A percentile compares a stretch with the other conserved stretches of the same genome.
Conservation (phyloP, 306 rosid genomes). For the Calophaca sinica region DNA sequence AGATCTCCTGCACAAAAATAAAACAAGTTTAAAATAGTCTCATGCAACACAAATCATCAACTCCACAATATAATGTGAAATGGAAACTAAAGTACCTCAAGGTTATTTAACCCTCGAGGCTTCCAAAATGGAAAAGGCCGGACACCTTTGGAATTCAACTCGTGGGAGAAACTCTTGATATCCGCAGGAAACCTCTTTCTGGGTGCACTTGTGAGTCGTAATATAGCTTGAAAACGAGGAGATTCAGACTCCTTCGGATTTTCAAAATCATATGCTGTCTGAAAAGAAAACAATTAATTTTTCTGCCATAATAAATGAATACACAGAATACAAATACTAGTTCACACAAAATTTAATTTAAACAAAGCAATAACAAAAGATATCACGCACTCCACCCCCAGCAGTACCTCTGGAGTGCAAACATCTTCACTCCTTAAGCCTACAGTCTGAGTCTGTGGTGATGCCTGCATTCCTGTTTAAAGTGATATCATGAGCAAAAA, state of each 20-base stretch:
- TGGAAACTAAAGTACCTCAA: slow-evolving; percentile 69
- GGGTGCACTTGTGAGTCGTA: slow-evolving; percentile 95
- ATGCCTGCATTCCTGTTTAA: slow-evolving; percentile 65
- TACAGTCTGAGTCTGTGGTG: slow-evolving; percentile 66
- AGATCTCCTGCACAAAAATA: slow-evolving; percentile 74
- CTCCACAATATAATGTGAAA: slow-evolving; percentile 34
- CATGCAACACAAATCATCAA: slow-evolving; percentile 39
- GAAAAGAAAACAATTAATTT: slow-evolving; percentile 48
- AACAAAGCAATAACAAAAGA: slow-evolving; percentile 20
- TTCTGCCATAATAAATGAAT: slow-evolving; percentile 42
- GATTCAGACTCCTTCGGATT: slow-evolving; percentile 99
- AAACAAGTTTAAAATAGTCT: slow-evolving; percentile 40
- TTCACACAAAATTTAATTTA: slow-evolving; percentile 20
- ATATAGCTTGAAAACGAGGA: slow-evolving; percentile 99
- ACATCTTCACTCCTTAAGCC: slow-evolving; percentile 74
- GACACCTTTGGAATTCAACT: slow-evolving; percentile 93
- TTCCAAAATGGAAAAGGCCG: slow-evolving; percentile 95
- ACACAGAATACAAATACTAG: slow-evolving; percentile 17
- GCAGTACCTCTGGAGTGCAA: slow-evolving; percentile 89
- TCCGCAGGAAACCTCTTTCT: slow-evolving; percentile 87
- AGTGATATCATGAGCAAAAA: slow-evolving; percentile 45
- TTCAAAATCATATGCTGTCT: slow-evolving; percentile 86
- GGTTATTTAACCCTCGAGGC: slow-evolving; percentile 92
- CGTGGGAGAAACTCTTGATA: slow-evolving; percentile 97
- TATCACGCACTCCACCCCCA: slow-evolving; percentile 24